These are phyloP conservation scores for Leucosporidium yakuticum DNA, from an alignment of 768 basidiomycete genomes.

Conservation along the genomic window DNA sequence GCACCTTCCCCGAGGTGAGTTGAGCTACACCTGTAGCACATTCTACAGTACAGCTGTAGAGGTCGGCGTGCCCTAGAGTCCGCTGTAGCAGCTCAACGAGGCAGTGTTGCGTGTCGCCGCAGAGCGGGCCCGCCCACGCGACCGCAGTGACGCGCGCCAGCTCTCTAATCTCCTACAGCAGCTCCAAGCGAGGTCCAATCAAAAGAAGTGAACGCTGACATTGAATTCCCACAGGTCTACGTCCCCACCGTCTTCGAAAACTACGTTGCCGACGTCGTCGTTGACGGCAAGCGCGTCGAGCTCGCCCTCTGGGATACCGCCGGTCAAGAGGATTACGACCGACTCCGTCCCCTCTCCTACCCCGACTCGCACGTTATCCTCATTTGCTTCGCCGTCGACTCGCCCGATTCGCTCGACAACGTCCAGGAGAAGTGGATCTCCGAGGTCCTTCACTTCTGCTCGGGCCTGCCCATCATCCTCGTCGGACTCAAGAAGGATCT, in stretches of 20 bases:
- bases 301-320: constrained; percentile 99
- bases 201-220: background rate
- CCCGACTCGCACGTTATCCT: constrained; percentile 99
- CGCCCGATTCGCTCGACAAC: constrained; percentile 96
- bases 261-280: constrained; percentile 88
- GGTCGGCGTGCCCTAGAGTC: too few species aligned
- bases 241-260: constrained; percentile 94
- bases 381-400: constrained; percentile 98
- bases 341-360: constrained; percentile 93
- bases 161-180: background rate
- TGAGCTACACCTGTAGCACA: too few species aligned
- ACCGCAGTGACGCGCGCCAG: background rate
- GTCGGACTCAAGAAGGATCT: constrained; percentile 99
- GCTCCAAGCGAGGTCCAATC: background rate
- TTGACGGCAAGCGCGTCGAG: constrained; percentile 97
- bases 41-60: too few species aligned
- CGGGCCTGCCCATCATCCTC: constrained; percentile 87
- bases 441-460: constrained; percentile 93
- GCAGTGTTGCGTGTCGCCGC: background rate
- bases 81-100: too few species aligned
- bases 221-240: constrained; percentile 65
- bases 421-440: constrained; percentile 99
- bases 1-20: constrained; percentile 85
- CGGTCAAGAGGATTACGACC: constrained; percentile 98
- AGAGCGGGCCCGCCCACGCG: constrained; percentile 1